Conservation (phyloP, 2,329 filamentous ascomycete genomes). For the Exophiala bonariae region DNA sequence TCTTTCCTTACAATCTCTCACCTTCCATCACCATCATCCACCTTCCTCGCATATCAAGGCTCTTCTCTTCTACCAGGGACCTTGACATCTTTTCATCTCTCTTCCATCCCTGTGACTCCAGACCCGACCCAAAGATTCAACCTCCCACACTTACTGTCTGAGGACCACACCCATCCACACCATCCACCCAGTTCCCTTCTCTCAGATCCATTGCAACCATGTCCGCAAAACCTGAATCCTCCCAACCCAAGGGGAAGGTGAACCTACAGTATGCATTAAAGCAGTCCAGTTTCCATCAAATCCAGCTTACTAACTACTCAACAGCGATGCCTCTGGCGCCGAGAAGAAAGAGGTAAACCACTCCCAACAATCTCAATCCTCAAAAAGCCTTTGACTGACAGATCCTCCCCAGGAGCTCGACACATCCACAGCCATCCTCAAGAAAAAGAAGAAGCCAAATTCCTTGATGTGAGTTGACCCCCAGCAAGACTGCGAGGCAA, state of each 20-base stretch:
- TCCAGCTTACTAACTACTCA: constrained; percentile 17
- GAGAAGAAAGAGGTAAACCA: constrained; percentile 76
- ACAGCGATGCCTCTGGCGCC: constrained; percentile 83
- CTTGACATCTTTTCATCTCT: constrained; percentile 2
- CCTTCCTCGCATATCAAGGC: constrained; percentile 6
- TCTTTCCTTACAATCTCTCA: neutral
- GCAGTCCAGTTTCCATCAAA: constrained; percentile 17
- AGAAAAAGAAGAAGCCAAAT: constrained; percentile 99
- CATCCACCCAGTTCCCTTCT: neutral
- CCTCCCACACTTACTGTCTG: constrained; percentile 1
- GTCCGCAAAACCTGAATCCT: constrained; percentile 66
- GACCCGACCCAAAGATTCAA: neutral
- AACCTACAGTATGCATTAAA: constrained; percentile 69
- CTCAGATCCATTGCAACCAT: constrained; percentile 52
- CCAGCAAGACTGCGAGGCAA: neutral
- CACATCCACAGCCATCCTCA: constrained; percentile 91
- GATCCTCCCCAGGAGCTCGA: constrained; percentile 73
- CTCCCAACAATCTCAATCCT: constrained; percentile 23
- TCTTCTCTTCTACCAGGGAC: constrained; percentile 13
- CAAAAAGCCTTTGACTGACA: constrained; percentile 30
- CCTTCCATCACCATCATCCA: constrained; percentile 4
- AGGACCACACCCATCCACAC: constrained; percentile 2
- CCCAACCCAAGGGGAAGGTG: constrained; percentile 75
- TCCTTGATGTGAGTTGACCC: constrained; percentile 76
- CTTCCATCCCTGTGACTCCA: neutral